These are phyloP conservation scores for Aspergillus neotritici DNA, from an alignment of 2,329 filamentous ascomycete species.

Conservation along the genomic window DNA sequence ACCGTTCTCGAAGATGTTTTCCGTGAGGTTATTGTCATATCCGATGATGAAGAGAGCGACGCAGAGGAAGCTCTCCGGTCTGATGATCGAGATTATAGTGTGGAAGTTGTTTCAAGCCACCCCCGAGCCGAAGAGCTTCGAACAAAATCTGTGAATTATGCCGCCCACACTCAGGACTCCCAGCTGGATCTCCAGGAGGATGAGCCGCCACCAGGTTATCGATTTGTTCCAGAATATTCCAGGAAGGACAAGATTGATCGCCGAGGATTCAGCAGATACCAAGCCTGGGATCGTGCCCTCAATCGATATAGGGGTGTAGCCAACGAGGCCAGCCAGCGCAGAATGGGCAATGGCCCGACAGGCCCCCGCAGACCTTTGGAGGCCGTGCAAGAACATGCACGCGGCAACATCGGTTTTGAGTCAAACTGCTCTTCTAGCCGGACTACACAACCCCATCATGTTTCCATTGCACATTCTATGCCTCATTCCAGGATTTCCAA, in stretches of 20 bases:
- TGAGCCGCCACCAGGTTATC: slow-evolving; percentile 34
- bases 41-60: slow-evolving; percentile 53
- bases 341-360: slow-evolving; percentile 4
- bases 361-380: slow-evolving; percentile 16
- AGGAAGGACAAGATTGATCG: slow-evolving; percentile 35
- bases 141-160: slow-evolving; percentile 25
- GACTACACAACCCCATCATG: slow-evolving; percentile 5
- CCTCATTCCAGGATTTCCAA: slow-evolving; percentile 12
- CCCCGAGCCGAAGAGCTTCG: slow-evolving; percentile 31
- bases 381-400: slow-evolving; percentile 14
- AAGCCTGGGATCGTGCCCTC: slow-evolving; percentile 43
- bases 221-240: slow-evolving; percentile 28
- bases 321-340: slow-evolving; percentile 13
- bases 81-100: slow-evolving; percentile 32
- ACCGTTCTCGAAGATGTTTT: slow-evolving; percentile 57
- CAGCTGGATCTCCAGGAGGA: slow-evolving; percentile 30
- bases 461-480: slow-evolving; percentile 12
- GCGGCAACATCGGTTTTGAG: slow-evolving; percentile 11
- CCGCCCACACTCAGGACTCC: slow-evolving; percentile 15
- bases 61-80: slow-evolving; percentile 25
- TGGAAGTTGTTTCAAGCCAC: slow-evolving; percentile 41
- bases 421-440: slow-evolving; percentile 11
- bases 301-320: slow-evolving; percentile 34
- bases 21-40: slow-evolving; percentile 59
- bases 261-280: slow-evolving; percentile 43